Conservation (phyloP, 805 yeast genomes). For the Cyberlindnera mycetangii region DNA sequence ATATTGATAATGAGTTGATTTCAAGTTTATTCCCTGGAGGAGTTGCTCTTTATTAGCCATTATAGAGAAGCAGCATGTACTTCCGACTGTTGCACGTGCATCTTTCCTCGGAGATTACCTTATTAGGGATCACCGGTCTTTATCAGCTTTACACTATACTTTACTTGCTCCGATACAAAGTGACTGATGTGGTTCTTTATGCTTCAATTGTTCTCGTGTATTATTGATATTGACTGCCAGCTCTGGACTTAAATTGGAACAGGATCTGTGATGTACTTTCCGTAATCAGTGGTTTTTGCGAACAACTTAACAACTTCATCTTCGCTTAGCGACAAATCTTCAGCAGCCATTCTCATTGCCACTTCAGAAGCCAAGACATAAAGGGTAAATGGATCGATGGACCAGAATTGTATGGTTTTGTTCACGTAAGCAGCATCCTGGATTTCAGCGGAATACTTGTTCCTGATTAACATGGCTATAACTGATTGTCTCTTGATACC, state of each 20-base stretch:
- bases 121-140: too few species aligned
- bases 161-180: too few species aligned
- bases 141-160: too few species aligned
- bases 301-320: slow-evolving; percentile 47
- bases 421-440: slow-evolving; percentile 30
- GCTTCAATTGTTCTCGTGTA: too few species aligned
- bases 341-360: slow-evolving; percentile 46
- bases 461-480: slow-evolving; percentile 43
- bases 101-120: background rate
- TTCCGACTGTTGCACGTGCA: background rate
- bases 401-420: slow-evolving; percentile 58
- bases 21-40: too few species aligned
- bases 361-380: slow-evolving; percentile 66
- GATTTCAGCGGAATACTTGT: slow-evolving; percentile 32
- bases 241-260: slow-evolving; percentile 4
- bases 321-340: slow-evolving; percentile 39
- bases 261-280: slow-evolving; percentile 31
- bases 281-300: slow-evolving; percentile 46
- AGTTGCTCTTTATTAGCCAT: too few species aligned
- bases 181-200: too few species aligned
- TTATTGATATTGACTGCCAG: too few species aligned
- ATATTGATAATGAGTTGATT: too few species aligned
- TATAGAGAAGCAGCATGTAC: background rate
- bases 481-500: slow-evolving; percentile 57
- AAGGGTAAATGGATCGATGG: slow-evolving; percentile 49